Percentiles rank a stretch among this genome's conserved stretches.
phyloP scores from a whole-genome alignment of 2,329 filamentous ascomycete species.

The Botryosphaeria agaves region DNA sequence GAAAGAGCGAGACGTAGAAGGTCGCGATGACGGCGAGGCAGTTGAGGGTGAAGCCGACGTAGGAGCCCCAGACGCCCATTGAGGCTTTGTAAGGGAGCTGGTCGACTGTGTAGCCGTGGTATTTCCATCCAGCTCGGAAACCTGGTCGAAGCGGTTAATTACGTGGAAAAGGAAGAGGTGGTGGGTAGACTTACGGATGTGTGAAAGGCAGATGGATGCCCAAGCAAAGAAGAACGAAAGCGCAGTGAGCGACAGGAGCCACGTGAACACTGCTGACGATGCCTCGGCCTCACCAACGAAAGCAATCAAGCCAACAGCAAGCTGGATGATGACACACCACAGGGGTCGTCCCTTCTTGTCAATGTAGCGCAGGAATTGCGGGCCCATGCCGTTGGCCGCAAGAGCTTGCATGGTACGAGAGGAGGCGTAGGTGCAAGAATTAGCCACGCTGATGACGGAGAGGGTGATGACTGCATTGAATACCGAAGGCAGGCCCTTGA shows the following conservation, averaged over 20 bases:
- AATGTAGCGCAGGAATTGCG: slow-evolving; percentile 60
- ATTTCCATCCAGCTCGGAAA: slow-evolving; percentile 30
- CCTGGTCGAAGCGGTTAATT: no score
- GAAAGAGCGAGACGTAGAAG: no score
- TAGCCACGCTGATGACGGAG: slow-evolving; percentile 41
- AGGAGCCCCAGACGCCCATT: slow-evolving; percentile 23
- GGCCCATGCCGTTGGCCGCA: slow-evolving; percentile 45
- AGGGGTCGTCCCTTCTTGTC: slow-evolving; percentile 70
- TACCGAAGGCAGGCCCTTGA: slow-evolving; percentile 41
- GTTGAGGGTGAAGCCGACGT: slow-evolving; percentile 20
- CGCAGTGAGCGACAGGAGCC: slow-evolving; percentile 62
- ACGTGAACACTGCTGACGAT: slow-evolving; percentile 54
- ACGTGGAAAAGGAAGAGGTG: no score
- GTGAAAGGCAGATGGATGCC: slow-evolving; percentile 72
- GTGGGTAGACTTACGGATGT: no score
- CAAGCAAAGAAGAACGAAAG: slow-evolving; percentile 64
- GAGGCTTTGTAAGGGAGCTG: slow-evolving; percentile 26
- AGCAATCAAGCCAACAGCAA: no score
- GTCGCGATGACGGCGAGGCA: slow-evolving; percentile 20
- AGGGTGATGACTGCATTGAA: slow-evolving; percentile 52
- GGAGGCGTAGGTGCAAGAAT: slow-evolving; percentile 39
- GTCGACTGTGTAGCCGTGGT: slow-evolving; percentile 18
- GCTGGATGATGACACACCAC: no score
- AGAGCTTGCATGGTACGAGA: slow-evolving; percentile 37
- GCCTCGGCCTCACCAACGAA: no score